Evolutionary conservation across 202 grass and related monocot species (phyloP), one percentile per base, ranked within the genome.

Genomic region (Alloteropsis angusta): DNA sequence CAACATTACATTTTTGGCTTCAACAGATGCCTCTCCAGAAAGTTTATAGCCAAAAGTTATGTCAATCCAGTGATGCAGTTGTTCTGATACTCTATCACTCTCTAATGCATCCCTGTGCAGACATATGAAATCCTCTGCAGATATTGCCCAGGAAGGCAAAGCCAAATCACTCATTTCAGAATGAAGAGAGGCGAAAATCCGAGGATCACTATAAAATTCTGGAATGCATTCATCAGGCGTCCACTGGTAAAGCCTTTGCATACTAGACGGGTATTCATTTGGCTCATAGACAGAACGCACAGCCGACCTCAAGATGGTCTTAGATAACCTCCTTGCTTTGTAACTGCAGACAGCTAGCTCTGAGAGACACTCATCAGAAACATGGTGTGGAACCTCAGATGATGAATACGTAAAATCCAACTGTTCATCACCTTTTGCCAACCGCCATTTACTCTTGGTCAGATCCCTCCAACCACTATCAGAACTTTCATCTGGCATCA

Each of bases 31-130:
- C 57, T 92, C 84, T 26, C 94, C 94, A 60, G 87, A 77, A 81
- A 97, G 86, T 81, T 97, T 97, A 88, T 92, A 92, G 70, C 94
- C 94, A 94, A 97, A 97, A 42, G 91, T 97, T 84, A 97, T 88
- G 85, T 97, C 94, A 76, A 97, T 97, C 94, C 94, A 97, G 65
- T 97, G 82, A 80, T 97, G 94, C 76, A 97, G 77, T 37, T 94
- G 83, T 75, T 71, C 81, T 23, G 94, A 97, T 53, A 97, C 94
- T 79, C 72, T 48, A 25, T 90, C 91, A 45, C 94, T 92, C 72
- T 97, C 91, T 71, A 97, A 86, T 47, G 91, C 91, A 79, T 90
- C 85, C 82, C 89, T 83, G 79, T 97, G 94, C 72, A 97, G 74
- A 77, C 75, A 90, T 78, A 97, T 90, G 84, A 97, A 97, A 74